Conservation (phyloP, 768 basidiomycete genomes). For the Calocybe cyanea region DNA sequence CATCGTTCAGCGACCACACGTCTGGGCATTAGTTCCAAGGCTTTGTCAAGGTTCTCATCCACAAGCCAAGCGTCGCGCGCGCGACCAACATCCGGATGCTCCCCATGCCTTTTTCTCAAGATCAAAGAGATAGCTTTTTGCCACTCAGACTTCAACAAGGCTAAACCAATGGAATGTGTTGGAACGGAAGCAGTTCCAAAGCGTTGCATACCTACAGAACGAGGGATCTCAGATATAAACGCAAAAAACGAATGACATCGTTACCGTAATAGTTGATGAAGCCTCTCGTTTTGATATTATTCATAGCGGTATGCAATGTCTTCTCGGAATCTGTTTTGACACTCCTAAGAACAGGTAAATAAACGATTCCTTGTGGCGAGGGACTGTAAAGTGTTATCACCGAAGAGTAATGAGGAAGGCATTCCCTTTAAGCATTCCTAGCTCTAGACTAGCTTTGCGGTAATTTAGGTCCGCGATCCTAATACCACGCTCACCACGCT, state of each 20-base stretch:
- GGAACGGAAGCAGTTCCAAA: constrained; percentile 97
- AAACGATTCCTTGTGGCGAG: neutral
- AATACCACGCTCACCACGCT: constrained; percentile 86
- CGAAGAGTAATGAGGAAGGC: constrained; percentile 91
- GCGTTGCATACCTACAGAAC: constrained; percentile 86
- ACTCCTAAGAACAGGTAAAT: constrained; percentile 50
- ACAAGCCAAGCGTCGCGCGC: constrained; percentile 89
- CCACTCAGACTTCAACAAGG: constrained; percentile 88
- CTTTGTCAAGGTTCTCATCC: constrained; percentile 75
- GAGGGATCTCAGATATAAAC: constrained; percentile 8
- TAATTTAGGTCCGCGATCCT: constrained; percentile 88
- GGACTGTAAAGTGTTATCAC: constrained; percentile 35
- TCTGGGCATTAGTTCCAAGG: constrained; percentile 82
- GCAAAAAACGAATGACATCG: constrained; percentile 5
- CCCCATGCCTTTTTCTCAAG: constrained; percentile 79
- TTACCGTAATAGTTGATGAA: constrained; percentile 98
- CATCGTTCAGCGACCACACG: constrained; percentile 92
- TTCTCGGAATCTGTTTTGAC: constrained; percentile 75
- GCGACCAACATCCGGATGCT: constrained; percentile 85
- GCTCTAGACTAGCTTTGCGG: constrained; percentile 74
- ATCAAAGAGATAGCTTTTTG: constrained; percentile 80
- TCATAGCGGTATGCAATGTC: constrained; percentile 70
- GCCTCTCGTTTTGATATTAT: constrained; percentile 74
- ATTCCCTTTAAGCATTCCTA: constrained; percentile 97
- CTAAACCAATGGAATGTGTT: constrained; percentile 91